Base-by-base conservation (phyloP, 768 basidiomycete genomes). In the Paxillus involutus region DNA sequence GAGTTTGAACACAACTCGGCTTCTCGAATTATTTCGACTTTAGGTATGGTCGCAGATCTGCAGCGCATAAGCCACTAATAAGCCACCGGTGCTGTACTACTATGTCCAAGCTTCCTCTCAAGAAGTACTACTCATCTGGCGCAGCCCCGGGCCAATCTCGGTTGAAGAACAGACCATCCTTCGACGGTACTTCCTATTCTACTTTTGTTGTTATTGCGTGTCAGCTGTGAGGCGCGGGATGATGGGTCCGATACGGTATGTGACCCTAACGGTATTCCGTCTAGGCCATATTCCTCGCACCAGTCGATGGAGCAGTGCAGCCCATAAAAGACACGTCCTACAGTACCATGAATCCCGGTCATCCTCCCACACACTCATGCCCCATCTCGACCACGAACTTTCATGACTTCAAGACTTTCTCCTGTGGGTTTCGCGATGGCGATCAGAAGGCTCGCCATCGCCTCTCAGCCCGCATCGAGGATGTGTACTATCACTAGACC, bases 361-460 rank as follows among this genome's bases (percentile, higher is more conserved):
- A 7, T 40, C n/a, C 39, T 40, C 39, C 39, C 39, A 40, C 39
- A 40, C 16, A 35, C 17, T 40, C 11, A 40, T 40, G 32, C 2
- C 45, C 33, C 17, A 29, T 29, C 9, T 37, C 36, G 16, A 29
- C 26, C 26, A 26, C 26, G 26, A 26, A 26, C 26, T 26, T 26
- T 59, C 37, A 47, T 47, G 49, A 48, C 47, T 45, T 44, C 48
- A 54, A 56, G 56, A 49, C 44, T 42, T 14, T 43, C 47, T 32
- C 46, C 39, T 12, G 16, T 17, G 33, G 35, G 21, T 48, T 40
- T 54, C 21, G 44, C 40, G 13, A 48, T 45, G 42, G 48, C 33
- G 43, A 47, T 55, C 16, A 44, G 49, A 41, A 26, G 29, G 39
- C 29, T 33, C 36, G 36, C 24, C 44, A 29, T 45, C 24, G 36